Conservation (phyloP, 768 basidiomycete species). For the Omphalotus guepiniiformis region DNA sequence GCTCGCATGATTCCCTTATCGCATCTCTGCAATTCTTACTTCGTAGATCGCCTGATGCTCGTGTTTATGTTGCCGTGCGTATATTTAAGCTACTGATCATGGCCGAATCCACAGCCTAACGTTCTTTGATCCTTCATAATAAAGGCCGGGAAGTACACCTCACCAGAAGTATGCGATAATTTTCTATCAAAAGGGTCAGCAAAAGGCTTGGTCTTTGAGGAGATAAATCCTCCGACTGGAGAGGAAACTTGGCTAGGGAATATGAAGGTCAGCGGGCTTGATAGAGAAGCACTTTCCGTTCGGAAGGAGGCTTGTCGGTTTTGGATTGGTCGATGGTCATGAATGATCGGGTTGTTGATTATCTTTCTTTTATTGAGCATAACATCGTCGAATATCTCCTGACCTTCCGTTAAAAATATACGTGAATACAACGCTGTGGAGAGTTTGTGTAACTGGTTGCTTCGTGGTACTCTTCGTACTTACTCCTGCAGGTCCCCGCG, state of each 20-base stretch:
- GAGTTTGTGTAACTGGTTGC: no score
- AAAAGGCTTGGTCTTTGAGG: conserved; percentile 45
- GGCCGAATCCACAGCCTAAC: background rate
- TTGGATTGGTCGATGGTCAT: conserved; percentile 65
- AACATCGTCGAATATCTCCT: no score
- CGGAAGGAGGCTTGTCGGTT: conserved; percentile 58
- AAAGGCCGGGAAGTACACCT: conserved; percentile 64
- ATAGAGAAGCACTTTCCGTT: conserved; percentile 39
- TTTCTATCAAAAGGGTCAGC: conserved; percentile 41
- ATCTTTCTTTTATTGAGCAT: no score
- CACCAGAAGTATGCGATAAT: conserved; percentile 42
- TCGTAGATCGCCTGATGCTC: conserved; percentile 30
- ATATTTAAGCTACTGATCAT: background rate
- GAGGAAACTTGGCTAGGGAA: conserved; percentile 46
- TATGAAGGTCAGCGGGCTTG: conserved; percentile 42
- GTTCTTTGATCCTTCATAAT: no score
- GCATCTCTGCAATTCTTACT: conserved; percentile 48
- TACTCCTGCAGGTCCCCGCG: no score
- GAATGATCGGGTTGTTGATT: no score
- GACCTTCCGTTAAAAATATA: no score
- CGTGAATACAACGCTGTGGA: no score
- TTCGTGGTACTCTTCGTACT: no score
- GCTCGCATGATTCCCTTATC: conserved; percentile 54
- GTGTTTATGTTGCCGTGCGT: conserved; percentile 52
- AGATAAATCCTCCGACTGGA: conserved; percentile 22